A percentile compares a stretch with the other conserved stretches of the same genome.
Evolutionary conservation across 2,329 filamentous ascomycete species (phyloP).

Genomic region (Trichophyton simii): DNA sequence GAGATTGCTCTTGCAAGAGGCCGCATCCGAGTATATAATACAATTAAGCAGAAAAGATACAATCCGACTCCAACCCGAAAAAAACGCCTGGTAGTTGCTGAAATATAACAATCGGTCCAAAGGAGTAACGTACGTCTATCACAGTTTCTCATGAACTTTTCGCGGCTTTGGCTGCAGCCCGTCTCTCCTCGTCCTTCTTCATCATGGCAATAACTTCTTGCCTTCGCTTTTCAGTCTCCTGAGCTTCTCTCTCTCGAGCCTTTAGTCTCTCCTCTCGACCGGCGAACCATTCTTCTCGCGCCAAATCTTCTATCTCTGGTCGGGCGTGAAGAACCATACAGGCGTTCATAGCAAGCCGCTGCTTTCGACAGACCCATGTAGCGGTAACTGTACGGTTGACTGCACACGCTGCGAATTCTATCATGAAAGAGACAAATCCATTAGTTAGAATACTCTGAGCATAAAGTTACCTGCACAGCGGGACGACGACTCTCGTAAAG

Average conservation of each 20-base stretch:
- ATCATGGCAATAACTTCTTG: conserved; percentile 32
- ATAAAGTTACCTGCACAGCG: neutral
- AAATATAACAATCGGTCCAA: conserved; percentile 4
- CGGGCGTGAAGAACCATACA: conserved; percentile 87
- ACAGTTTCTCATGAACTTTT: conserved; percentile 12
- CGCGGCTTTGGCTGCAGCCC: conserved; percentile 3
- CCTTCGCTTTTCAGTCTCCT: conserved; percentile 27
- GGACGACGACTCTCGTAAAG: neutral
- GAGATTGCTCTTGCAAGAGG: neutral
- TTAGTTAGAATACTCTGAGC: neutral
- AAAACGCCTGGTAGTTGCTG: conserved; percentile 1
- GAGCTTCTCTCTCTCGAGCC: conserved; percentile 52
- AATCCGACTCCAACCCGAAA: neutral
- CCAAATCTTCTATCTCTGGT: conserved; percentile 70
- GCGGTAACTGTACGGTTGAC: conserved; percentile 74
- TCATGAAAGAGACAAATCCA: neutral
- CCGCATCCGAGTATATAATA: conserved; percentile 12
- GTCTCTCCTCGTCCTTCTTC: conserved; percentile 24
- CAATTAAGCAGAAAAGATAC: conserved; percentile 10
- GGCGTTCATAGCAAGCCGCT: conserved; percentile 77
- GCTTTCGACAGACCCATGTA: conserved; percentile 68
- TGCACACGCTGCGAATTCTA: conserved; percentile 87
- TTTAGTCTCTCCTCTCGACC: conserved; percentile 56
- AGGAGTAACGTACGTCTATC: neutral
- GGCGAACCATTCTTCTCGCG: conserved; percentile 87